phyloP scores from a whole-genome alignment of 192 early-diverging fungal species.

The Oehlia diaphana region DNA sequence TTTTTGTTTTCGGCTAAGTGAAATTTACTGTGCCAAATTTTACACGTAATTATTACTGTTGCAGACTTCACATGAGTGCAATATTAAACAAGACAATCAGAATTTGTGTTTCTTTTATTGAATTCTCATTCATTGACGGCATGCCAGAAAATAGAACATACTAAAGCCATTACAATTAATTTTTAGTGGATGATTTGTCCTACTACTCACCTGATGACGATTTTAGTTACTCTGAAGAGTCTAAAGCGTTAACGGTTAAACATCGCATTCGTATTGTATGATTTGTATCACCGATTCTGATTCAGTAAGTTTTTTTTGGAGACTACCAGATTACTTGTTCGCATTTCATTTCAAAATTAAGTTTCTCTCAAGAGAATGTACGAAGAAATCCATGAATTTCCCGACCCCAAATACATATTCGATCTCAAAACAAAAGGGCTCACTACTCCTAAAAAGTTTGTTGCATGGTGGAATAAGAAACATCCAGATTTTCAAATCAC shows the following conservation, averaged over 20 bases:
- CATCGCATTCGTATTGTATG: background rate
- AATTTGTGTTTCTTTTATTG: no score
- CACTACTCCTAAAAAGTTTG: constrained; percentile 20
- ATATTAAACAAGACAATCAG: no score
- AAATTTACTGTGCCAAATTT: no score
- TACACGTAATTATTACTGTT: no score
- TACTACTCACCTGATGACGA: constrained; percentile 11
- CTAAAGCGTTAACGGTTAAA: background rate
- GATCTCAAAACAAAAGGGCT: background rate
- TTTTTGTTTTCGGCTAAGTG: no score
- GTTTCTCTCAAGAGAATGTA: constrained; percentile 15
- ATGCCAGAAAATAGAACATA: background rate
- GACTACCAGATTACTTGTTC: background rate
- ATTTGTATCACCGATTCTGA: constrained; percentile 27
- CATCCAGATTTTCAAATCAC: constrained; percentile 21
- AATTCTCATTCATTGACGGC: no score
- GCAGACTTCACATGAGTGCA: no score
- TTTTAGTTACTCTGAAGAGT: constrained; percentile 25
- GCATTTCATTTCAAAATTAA: background rate
- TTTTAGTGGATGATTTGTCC: constrained; percentile 14
- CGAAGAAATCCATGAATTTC: constrained; percentile 16
- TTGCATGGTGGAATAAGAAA: constrained; percentile 20
- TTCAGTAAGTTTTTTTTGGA: constrained; percentile 18
- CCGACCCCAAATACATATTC: constrained; percentile 9
- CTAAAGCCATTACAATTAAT: constrained; percentile 16